Conservation (phyloP, 495 filamentous ascomycete genomes). For the Daldinia childiae region DNA sequence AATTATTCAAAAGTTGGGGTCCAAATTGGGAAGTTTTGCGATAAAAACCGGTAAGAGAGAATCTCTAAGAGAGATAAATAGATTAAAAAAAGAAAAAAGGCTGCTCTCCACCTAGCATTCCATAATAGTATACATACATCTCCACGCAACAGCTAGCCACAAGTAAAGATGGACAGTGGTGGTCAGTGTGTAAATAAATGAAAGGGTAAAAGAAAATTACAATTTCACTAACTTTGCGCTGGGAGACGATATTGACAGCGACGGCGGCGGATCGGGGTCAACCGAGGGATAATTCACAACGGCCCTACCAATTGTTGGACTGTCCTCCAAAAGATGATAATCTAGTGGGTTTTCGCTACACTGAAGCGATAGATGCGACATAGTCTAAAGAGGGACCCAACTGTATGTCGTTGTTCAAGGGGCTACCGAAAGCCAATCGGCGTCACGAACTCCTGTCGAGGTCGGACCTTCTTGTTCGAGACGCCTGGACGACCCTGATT, state of each 20-base stretch:
- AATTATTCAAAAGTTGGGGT: constrained; percentile 10
- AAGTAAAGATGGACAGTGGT: not conserved
- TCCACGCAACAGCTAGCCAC: constrained; percentile 4
- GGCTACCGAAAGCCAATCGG: constrained; percentile 34
- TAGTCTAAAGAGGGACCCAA: constrained; percentile 32
- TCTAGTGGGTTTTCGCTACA: constrained; percentile 51
- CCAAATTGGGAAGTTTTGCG: constrained; percentile 26
- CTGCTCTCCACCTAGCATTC: constrained; percentile 36
- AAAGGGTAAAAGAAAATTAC: not conserved
- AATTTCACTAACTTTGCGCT: constrained; percentile 31
- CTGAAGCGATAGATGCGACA: constrained; percentile 59
- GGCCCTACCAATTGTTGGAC: constrained; percentile 46
- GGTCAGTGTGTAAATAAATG: constrained; percentile 5
- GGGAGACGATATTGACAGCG: constrained; percentile 19
- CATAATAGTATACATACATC: constrained; percentile 34
- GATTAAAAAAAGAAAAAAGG: not conserved
- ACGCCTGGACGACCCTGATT: constrained; percentile 59
- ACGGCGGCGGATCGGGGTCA: constrained; percentile 26
- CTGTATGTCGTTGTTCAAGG: constrained; percentile 34
- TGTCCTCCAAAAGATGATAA: constrained; percentile 40
- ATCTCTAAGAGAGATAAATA: too few relatives aligned
- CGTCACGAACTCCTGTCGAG: constrained; percentile 42
- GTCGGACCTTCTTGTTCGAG: constrained; percentile 58
- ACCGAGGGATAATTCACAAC: constrained; percentile 45
- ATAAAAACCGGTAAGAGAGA: not conserved